Evolutionary conservation across 108 stramenopile genomes (phyloP).

Genomic region (Cyclotella baltica): DNA sequence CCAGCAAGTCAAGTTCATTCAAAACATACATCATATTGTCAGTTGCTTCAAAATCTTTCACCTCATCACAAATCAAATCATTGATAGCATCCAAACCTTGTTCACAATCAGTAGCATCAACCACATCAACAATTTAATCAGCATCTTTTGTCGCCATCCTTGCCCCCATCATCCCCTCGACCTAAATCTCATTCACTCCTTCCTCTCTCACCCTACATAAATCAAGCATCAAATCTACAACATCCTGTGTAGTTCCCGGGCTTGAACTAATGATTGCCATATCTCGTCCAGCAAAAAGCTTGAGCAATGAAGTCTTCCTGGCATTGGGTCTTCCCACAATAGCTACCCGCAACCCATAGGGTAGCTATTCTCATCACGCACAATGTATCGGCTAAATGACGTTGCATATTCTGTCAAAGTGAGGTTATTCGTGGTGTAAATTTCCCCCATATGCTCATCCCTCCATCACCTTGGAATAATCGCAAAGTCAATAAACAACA

Average conservation of each 20-base stretch:
- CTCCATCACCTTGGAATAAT: constrained; percentile 44
- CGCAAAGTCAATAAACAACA: no score
- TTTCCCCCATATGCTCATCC: constrained; percentile 78
- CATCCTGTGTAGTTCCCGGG: constrained; percentile 96
- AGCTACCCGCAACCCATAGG: constrained; percentile 89
- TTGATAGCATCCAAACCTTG: constrained; percentile 61
- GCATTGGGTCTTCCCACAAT: constrained; percentile 96
- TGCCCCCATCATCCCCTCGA: constrained; percentile 95
- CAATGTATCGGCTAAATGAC: constrained; percentile 81
- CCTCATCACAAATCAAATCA: constrained; percentile 49
- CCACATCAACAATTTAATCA: constrained; percentile 87
- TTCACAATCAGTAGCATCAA: constrained; percentile 73
- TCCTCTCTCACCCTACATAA: constrained; percentile 80
- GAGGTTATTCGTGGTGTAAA: constrained; percentile 62
- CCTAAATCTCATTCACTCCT: constrained; percentile 80
- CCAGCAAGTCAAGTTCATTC: constrained; percentile 83
- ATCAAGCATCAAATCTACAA: constrained; percentile 88
- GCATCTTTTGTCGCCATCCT: constrained; percentile 74
- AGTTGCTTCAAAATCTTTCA: constrained; percentile 15
- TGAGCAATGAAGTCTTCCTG: constrained; percentile 93
- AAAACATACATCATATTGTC: constrained; percentile 61
- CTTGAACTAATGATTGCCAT: constrained; percentile 94
- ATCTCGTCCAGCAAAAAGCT: constrained; percentile 84
- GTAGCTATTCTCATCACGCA: constrained; percentile 89
- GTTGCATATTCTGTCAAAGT: constrained; percentile 68